phyloP scores from a whole-genome alignment of 108 stramenopile genomes.

The Pseudonitzschia delicatissima region DNA sequence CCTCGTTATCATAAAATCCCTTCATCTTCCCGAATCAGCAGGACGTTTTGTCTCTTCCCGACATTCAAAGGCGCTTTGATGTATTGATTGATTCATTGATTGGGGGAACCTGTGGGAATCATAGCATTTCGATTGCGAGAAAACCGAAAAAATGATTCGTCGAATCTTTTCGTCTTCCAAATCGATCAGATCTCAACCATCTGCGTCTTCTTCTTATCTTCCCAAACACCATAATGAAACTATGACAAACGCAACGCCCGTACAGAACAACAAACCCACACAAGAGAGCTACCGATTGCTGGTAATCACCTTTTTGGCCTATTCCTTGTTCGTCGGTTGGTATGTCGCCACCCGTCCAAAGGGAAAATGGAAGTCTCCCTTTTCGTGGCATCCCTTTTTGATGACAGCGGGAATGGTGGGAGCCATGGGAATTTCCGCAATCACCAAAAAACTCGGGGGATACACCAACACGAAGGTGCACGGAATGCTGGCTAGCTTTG shows the following conservation, averaged over 20 bases:
- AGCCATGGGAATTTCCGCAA: constrained; percentile 58
- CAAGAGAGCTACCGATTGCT: constrained; percentile 3
- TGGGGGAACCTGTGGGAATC: too few species aligned
- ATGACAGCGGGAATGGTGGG: constrained; percentile 79
- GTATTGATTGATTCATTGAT: too few species aligned
- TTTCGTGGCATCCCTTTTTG: constrained; percentile 80
- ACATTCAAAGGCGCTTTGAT: too few species aligned
- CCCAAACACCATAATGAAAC: not conserved
- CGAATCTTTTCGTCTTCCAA: too few species aligned
- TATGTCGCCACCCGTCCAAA: constrained; percentile 46
- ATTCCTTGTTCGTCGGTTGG: constrained; percentile 25
- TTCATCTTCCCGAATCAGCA: too few species aligned
- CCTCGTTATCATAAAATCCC: too few species aligned
- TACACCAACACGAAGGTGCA: constrained; percentile 84
- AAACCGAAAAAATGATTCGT: too few species aligned
- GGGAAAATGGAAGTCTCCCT: constrained; percentile 60
- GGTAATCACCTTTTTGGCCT: constrained; percentile 18
- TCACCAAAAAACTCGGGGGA: constrained; percentile 79
- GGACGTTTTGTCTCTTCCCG: too few species aligned
- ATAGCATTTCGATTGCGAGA: too few species aligned
- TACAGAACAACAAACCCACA: not conserved
- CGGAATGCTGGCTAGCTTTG: constrained; percentile 58
- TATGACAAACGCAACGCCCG: not conserved
- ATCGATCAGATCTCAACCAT: too few species aligned
- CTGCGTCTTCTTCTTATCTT: not conserved